Conservation (phyloP, 805 yeast genomes). For the Kazachstania psychrophila region DNA sequence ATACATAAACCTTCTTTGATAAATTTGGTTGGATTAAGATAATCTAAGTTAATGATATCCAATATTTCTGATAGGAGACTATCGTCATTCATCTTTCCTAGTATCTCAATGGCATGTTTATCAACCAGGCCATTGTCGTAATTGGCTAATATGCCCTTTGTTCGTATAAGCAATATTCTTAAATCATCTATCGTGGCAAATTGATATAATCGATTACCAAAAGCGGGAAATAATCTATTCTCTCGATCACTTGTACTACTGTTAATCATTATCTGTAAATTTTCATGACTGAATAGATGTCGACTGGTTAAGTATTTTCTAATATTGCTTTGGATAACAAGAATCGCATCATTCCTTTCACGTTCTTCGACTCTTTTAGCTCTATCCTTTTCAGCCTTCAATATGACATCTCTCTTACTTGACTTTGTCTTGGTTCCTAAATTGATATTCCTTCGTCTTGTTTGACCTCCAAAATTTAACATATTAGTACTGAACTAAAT, state of each 20-base stretch:
- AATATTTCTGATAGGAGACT: constrained; percentile 6
- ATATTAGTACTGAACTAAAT: constrained; percentile 8
- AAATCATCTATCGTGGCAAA: constrained; percentile 8
- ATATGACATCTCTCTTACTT: constrained; percentile 39
- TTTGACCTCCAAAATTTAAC: constrained; percentile 59
- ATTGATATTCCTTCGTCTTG: constrained; percentile 48
- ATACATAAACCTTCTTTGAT: constrained; percentile 1
- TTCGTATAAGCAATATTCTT: constrained; percentile 3
- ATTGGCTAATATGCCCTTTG: constrained; percentile 7
- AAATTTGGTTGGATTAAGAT: constrained; percentile 4
- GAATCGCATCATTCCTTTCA: constrained; percentile 40
- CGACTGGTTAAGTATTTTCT: constrained; percentile 33
- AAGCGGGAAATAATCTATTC: constrained; percentile 21
- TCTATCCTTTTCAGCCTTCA: constrained; percentile 58
- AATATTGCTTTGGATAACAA: constrained; percentile 41
- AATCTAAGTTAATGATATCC: constrained; percentile 6
- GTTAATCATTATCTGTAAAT: constrained; percentile 14
- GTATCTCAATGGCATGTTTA: constrained; percentile 5
- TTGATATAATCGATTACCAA: constrained; percentile 24
- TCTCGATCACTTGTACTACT: not conserved
- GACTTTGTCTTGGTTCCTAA: constrained; percentile 40
- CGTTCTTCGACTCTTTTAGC: constrained; percentile 52
- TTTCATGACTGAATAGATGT: constrained; percentile 16
- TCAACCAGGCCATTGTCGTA: constrained; percentile 10
- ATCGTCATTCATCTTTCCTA: constrained; percentile 9